Conservation (phyloP, 164 flowering plant species). For the Tetrastigma voinierianum region DNA sequence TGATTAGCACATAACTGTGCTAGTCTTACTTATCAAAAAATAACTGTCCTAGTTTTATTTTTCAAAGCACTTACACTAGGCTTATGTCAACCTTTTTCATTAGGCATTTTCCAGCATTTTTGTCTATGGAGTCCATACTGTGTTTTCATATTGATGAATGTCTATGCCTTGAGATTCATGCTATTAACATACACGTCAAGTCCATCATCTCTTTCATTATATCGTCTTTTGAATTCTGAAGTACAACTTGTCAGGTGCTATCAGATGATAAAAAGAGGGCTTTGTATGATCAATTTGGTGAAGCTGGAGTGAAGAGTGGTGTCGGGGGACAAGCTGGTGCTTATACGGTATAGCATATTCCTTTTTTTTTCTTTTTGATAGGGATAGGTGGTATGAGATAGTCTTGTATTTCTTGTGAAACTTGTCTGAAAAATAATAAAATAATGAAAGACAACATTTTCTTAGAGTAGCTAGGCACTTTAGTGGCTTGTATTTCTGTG, state of each 20-base stretch:
- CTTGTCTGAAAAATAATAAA: no score
- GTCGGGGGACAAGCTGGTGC: conserved; percentile 75
- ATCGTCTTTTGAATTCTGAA: conserved; percentile 46
- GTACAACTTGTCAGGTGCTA: conserved; percentile 79
- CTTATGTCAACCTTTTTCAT: no score
- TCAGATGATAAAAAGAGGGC: conserved; percentile 99
- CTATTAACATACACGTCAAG: not conserved
- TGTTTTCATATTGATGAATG: not conserved
- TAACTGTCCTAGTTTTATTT: no score
- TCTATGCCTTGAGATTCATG: not conserved
- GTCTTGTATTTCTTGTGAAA: no score
- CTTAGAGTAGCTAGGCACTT: no score
- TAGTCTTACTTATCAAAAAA: no score
- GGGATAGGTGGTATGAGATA: not conserved
- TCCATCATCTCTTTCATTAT: not conserved
- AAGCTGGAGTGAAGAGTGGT: conserved; percentile 89
- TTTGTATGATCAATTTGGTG: conserved; percentile 94
- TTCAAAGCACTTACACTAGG: no score
- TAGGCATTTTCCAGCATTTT: no score
- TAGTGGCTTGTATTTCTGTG: no score
- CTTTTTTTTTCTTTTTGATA: not conserved
- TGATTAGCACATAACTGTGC: no score
- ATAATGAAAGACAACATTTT: no score
- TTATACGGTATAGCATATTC: conserved; percentile 64
- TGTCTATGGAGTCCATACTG: no score